Conservation (phyloP, 1,284 basidiomycete species). For the Xerocomus minutiporus region DNA sequence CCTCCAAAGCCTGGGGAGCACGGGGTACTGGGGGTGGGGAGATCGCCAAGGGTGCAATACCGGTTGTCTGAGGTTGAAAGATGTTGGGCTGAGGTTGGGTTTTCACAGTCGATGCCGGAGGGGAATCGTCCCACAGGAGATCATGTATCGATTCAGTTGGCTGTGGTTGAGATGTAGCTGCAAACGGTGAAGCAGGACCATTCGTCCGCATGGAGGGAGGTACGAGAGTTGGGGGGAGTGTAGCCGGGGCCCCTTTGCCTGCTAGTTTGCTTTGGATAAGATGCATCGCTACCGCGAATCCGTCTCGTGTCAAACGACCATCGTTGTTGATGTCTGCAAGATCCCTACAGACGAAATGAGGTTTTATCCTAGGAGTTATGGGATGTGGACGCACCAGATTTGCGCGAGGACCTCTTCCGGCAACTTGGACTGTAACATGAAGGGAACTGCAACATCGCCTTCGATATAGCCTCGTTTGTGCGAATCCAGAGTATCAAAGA, state of each 20-base stretch:
- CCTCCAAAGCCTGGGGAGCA: slow-evolving; percentile 25
- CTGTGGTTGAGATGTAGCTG: slow-evolving; percentile 33
- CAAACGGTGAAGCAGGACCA: slow-evolving; percentile 32
- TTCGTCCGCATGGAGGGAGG: slow-evolving; percentile 71
- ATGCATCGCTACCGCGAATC: slow-evolving; percentile 96
- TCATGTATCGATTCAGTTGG: slow-evolving; percentile 39
- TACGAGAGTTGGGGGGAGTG: slow-evolving; percentile 70
- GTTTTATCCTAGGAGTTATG: slow-evolving; percentile 2
- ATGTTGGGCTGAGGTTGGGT: slow-evolving; percentile 32
- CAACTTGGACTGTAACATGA: slow-evolving; percentile 91
- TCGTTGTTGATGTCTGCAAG: slow-evolving; percentile 89
- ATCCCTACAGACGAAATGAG: slow-evolving; percentile 59
- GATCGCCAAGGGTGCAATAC: slow-evolving; percentile 6
- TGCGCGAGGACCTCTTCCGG: slow-evolving; percentile 82
- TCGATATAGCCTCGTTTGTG: slow-evolving; percentile 80
- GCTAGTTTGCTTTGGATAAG: slow-evolving; percentile 86
- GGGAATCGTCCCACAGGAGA: slow-evolving; percentile 62
- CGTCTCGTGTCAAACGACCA: slow-evolving; percentile 84
- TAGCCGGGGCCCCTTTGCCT: slow-evolving; percentile 77
- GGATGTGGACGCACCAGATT: slow-evolving; percentile 67
- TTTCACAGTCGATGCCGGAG: slow-evolving; percentile 45
- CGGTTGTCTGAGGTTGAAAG: slow-evolving; percentile 39
- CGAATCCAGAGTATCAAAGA: slow-evolving; percentile 82
- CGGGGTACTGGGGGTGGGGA: slow-evolving; percentile 22
- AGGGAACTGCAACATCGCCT: slow-evolving; percentile 92